Percentiles rank a stretch among this genome's conserved stretches.
phyloP scores from a whole-genome alignment of 192 early-diverging fungal species.

The Mortierella hygrophila region DNA sequence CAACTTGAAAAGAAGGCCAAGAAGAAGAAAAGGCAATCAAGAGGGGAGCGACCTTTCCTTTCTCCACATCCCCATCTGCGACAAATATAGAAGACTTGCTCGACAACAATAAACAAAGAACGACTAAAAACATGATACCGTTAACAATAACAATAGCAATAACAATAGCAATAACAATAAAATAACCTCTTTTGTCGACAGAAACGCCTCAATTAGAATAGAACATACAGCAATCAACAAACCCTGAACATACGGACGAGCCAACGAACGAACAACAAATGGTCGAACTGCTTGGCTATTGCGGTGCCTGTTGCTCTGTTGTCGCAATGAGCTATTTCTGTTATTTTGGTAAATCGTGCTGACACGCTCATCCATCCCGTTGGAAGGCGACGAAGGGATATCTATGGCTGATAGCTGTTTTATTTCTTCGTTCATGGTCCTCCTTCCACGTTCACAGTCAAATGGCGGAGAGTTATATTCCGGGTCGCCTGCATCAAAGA shows the following conservation, averaged over 20 bases:
- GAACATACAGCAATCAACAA: not conserved
- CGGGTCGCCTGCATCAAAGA: not conserved
- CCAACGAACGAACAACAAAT: no score
- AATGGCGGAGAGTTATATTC: not conserved
- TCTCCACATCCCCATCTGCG: not conserved
- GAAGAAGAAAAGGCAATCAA: not conserved
- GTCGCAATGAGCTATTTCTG: not conserved
- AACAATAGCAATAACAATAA: not conserved
- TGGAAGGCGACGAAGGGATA: not conserved
- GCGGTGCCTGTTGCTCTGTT: not conserved
- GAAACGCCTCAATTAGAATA: not conserved
- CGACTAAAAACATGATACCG: not conserved
- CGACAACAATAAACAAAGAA: not conserved
- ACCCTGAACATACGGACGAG: no score
- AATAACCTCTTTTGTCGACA: not conserved
- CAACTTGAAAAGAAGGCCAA: not conserved
- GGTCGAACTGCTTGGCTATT: not conserved
- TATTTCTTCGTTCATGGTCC: not conserved
- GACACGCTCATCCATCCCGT: not conserved
- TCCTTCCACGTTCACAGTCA: not conserved
- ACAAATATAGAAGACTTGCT: constrained; percentile 19
- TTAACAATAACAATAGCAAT: not conserved
- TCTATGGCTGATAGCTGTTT: not conserved
- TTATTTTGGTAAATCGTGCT: not conserved
- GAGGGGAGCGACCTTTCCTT: not conserved